A percentile compares a stretch with the other conserved stretches of the same genome.
phyloP scores from a whole-genome alignment of 2,329 filamentous ascomycete species.

The Sporothrix globosa region DNA sequence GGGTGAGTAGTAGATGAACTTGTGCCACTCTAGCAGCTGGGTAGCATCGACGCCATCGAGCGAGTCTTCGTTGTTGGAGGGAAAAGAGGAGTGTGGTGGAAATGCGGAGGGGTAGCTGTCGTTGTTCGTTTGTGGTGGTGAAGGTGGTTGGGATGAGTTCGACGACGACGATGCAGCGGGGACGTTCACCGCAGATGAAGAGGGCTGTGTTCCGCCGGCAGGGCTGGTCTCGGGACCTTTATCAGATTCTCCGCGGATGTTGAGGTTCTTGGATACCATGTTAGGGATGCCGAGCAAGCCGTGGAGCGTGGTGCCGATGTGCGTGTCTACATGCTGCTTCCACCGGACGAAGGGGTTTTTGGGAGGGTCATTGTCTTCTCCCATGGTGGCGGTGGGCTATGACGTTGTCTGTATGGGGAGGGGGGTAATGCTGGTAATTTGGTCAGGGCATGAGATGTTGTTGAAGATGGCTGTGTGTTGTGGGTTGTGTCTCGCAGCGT shows the following conservation, averaged over 20 bases:
- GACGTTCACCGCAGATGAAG: constrained; percentile 7
- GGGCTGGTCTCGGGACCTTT: neutral
- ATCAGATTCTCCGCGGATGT: constrained; percentile 33
- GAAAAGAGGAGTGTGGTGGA: neutral
- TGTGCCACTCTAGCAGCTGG: constrained; percentile 41
- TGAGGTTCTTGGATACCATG: constrained; percentile 40
- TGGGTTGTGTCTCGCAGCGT: constrained; percentile 10
- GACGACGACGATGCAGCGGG: neutral
- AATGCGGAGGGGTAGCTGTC: neutral
- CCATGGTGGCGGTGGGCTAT: constrained; percentile 30
- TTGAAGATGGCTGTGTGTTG: constrained; percentile 12
- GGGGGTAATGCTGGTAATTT: neutral
- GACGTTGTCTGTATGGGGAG: neutral
- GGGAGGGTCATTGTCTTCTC: constrained; percentile 37
- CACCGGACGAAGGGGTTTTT: constrained; percentile 49
- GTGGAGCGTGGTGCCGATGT: constrained; percentile 44
- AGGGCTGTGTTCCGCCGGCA: neutral
- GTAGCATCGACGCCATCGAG: constrained; percentile 35
- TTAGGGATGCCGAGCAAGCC: constrained; percentile 40
- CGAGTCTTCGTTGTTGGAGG: constrained; percentile 24
- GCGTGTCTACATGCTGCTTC: constrained; percentile 48
- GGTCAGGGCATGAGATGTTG: neutral
- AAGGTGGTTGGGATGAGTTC: neutral
- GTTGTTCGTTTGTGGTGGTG: neutral
- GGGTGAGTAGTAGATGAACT: constrained; percentile 47